These are phyloP conservation scores for Aspergillus sp. DNA, from an alignment of 2,329 filamentous ascomycete species.

Conservation along the genomic window DNA sequence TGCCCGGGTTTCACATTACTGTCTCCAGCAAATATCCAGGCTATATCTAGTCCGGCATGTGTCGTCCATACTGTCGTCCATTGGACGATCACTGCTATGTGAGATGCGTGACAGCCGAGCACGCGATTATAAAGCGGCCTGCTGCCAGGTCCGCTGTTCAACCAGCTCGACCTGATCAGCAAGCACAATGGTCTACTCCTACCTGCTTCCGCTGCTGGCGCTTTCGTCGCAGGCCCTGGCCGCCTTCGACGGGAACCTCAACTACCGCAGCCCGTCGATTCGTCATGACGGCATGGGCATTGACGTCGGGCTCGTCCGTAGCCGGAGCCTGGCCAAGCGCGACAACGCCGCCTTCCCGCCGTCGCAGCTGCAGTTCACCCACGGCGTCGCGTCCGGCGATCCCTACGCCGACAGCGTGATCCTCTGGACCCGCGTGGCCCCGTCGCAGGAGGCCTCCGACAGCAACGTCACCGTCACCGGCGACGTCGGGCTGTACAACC, in stretches of 20 bases:
- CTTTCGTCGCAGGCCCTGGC: slow-evolving; percentile 12
- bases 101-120: no score
- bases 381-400: slow-evolving; percentile 48
- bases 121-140: no score
- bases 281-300: slow-evolving; percentile 52
- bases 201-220: slow-evolving; percentile 8
- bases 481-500: slow-evolving; percentile 44
- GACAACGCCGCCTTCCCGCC: slow-evolving; percentile 38
- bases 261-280: slow-evolving; percentile 58
- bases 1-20: no score
- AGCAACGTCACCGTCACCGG: slow-evolving; percentile 50
- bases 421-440: slow-evolving; percentile 35
- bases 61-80: no score
- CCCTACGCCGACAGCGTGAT: slow-evolving; percentile 36
- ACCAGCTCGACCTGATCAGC: no score
- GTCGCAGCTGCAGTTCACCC: slow-evolving; percentile 52
- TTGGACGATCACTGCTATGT: no score
- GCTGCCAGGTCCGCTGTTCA: no score
- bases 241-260: slow-evolving; percentile 45
- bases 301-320: slow-evolving; percentile 38
- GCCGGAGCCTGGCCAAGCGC: slow-evolving; percentile 52
- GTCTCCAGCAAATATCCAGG: no score
- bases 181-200: slow-evolving; percentile 1
- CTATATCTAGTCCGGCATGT: no score
- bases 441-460: slow-evolving; percentile 36